Conservation (phyloP, 768 basidiomycete species). For the Mycena indigotica region DNA sequence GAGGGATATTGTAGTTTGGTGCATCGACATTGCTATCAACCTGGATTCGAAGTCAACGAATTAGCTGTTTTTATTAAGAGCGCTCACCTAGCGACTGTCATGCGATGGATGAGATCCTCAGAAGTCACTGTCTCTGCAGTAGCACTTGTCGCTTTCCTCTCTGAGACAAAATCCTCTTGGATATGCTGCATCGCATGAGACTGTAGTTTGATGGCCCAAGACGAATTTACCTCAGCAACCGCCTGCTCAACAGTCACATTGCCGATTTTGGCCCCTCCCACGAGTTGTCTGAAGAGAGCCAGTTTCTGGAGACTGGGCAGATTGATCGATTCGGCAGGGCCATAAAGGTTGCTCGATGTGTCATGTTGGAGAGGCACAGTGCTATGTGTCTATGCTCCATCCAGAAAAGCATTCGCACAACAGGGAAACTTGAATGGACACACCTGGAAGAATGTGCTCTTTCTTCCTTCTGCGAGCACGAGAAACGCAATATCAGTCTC, state of each 20-base stretch:
- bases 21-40: constrained; percentile 61
- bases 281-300: constrained; percentile 55
- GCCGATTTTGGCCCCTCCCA: constrained; percentile 63
- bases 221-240: constrained; percentile 56
- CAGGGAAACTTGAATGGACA: constrained; percentile 1
- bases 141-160: constrained; percentile 36
- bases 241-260: constrained; percentile 54
- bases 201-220: background rate
- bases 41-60: constrained; percentile 36
- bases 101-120: constrained; percentile 67
- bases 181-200: constrained; percentile 53
- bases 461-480: constrained; percentile 61
- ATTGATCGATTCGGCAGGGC: constrained; percentile 41
- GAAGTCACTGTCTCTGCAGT: constrained; percentile 44
- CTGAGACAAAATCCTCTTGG: constrained; percentile 71
- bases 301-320: constrained; percentile 53
- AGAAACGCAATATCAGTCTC: constrained; percentile 73
- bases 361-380: constrained; percentile 50
- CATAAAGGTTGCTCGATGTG: constrained; percentile 48
- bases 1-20: constrained; percentile 55
- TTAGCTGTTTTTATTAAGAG: constrained; percentile 11
- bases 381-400: constrained; percentile 65
- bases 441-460: constrained; percentile 76
- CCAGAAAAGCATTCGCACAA: no score
- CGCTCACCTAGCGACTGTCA: constrained; percentile 69